Evolutionary conservation across 495 filamentous ascomycete species (phyloP).

Genomic region (Penicillium alfredii): DNA sequence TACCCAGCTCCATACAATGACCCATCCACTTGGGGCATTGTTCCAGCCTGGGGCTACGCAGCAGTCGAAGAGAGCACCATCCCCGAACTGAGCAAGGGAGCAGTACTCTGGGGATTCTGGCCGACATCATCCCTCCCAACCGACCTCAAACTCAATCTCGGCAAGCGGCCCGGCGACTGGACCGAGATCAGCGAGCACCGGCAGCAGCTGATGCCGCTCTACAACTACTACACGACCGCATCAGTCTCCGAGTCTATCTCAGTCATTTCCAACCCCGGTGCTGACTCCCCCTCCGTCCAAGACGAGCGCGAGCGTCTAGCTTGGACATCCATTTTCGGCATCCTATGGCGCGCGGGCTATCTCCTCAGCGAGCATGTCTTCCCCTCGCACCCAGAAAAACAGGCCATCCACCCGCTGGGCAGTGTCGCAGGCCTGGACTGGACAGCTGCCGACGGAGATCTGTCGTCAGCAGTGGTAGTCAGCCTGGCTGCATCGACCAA

Average conservation of each 20-base stretch:
- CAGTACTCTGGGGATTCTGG: conserved; percentile 32
- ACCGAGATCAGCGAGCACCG: conserved; percentile 39
- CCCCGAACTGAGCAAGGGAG: conserved; percentile 17
- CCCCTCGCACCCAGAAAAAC: conserved; percentile 12
- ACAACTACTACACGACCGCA: conserved; percentile 43
- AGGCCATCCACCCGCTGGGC: conserved; percentile 33
- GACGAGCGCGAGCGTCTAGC: conserved; percentile 16
- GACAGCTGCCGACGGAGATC: conserved; percentile 39
- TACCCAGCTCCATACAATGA: conserved; percentile 51
- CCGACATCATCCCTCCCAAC: conserved; percentile 24
- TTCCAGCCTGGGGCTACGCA: conserved; percentile 52
- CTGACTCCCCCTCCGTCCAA: conserved; percentile 1
- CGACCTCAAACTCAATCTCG: conserved; percentile 20
- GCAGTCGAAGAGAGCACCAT: conserved; percentile 44
- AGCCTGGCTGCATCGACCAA: conserved; percentile 45
- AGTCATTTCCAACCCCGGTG: not conserved
- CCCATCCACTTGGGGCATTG: conserved; percentile 41
- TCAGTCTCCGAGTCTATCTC: conserved; percentile 10
- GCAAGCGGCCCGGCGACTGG: conserved; percentile 26
- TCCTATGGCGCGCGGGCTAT: conserved; percentile 42
- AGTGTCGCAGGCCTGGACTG: conserved; percentile 21
- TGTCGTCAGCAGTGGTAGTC: conserved; percentile 35
- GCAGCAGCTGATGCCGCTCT: conserved; percentile 40
- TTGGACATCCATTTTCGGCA: conserved; percentile 37
- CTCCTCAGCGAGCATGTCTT: conserved; percentile 46